Evolutionary conservation across 805 yeast species (phyloP).

Genomic region (Wickerhamiella sergipiensis): DNA sequence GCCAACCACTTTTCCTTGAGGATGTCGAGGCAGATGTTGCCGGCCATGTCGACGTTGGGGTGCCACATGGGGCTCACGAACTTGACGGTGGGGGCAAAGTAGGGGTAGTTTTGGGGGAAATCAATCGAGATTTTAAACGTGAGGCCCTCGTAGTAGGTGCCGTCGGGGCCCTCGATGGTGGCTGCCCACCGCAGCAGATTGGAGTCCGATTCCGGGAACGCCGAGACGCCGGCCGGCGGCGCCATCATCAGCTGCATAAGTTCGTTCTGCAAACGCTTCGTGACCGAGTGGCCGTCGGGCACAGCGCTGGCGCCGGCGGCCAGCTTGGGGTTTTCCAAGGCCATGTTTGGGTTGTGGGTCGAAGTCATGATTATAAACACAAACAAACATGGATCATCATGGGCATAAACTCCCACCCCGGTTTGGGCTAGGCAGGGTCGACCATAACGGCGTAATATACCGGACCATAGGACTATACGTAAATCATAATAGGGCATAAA

Average conservation of each 20-base stretch:
- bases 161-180: slow-evolving; percentile 42
- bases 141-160: slow-evolving; percentile 42
- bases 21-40: slow-evolving; percentile 52
- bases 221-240: slow-evolving; percentile 37
- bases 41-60: slow-evolving; percentile 51
- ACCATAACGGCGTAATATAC: no score
- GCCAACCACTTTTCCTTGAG: slow-evolving; percentile 56
- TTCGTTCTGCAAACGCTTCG: slow-evolving; percentile 38
- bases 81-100: slow-evolving; percentile 40
- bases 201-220: slow-evolving; percentile 40
- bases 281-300: slow-evolving; percentile 34
- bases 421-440: background rate
- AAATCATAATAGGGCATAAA: no score
- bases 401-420: background rate
- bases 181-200: slow-evolving; percentile 46
- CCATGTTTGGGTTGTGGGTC: background rate
- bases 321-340: background rate
- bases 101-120: slow-evolving; percentile 46
- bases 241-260: slow-evolving; percentile 40
- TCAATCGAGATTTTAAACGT: slow-evolving; percentile 36
- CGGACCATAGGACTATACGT: no score
- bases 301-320: slow-evolving; percentile 4
- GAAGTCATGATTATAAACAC: background rate
- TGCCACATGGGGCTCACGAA: slow-evolving; percentile 52
- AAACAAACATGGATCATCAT: background rate